A percentile compares a stretch with the other conserved stretches of the same genome.
Conservation (phyloP, 2,329 filamentous ascomycete species). For the Helminthosporium solani region DNA sequence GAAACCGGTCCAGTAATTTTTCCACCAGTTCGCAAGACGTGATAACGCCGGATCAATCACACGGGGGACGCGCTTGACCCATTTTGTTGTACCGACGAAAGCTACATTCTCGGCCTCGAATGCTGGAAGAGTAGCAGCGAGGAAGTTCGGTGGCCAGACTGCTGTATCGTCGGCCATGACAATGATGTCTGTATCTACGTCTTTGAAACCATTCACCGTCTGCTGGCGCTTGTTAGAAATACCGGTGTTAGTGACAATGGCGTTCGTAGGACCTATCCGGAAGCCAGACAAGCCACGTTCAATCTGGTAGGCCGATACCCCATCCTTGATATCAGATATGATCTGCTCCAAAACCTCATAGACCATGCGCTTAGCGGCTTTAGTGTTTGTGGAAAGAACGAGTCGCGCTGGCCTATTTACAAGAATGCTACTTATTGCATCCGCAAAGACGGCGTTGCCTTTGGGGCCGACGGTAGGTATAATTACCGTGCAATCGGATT, state of each 20-base stretch:
- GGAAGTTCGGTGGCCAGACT: slow-evolving; percentile 18
- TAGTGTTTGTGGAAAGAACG: slow-evolving; percentile 20
- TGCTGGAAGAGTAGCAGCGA: slow-evolving; percentile 17
- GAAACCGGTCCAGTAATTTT: slow-evolving; percentile 15
- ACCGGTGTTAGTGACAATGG: slow-evolving; percentile 9
- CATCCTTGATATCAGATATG: not conserved
- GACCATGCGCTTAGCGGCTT: slow-evolving; percentile 3
- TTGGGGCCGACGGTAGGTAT: slow-evolving; percentile 20
- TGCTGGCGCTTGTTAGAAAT: slow-evolving; percentile 24
- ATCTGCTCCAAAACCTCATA: slow-evolving; percentile 1
- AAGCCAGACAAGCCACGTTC: slow-evolving; percentile 2
- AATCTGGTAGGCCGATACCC: slow-evolving; percentile 11
- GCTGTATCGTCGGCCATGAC: slow-evolving; percentile 23
- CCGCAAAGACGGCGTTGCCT: slow-evolving; percentile 6
- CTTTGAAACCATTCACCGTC: slow-evolving; percentile 10
- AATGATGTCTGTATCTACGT: slow-evolving; percentile 13
- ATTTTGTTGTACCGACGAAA: slow-evolving; percentile 26
- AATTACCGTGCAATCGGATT: slow-evolving; percentile 19
- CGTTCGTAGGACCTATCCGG: not conserved
- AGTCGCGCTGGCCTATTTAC: slow-evolving; percentile 15
- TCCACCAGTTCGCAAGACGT: slow-evolving; percentile 5
- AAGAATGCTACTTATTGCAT: slow-evolving; percentile 16
- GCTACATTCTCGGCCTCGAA: slow-evolving; percentile 20
- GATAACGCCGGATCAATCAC: not conserved
- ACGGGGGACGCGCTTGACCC: slow-evolving; percentile 17